Evolutionary conservation across 441 rosid species (phyloP), one percentile per base, ranked within the genome.

Genomic region (Gossypium trilobum): DNA sequence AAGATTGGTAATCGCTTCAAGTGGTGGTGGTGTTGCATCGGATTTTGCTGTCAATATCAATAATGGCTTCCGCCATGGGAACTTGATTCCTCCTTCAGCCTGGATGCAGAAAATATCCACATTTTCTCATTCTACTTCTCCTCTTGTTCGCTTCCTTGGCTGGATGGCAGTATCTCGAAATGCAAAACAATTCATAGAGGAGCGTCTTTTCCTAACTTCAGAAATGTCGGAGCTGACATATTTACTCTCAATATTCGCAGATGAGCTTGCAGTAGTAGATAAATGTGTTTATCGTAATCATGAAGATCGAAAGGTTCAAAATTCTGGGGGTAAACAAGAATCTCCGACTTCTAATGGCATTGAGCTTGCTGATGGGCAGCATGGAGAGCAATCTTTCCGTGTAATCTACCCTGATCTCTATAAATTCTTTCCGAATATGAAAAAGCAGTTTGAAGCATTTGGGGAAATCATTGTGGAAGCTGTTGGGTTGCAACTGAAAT

Each of bases 121-220:
- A 72, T 90, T 91, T 84, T 87, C 92, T 74, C 69, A 39, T 61
- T 87, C 81, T 86, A 75, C 83, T 78, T 87, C 84, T 19, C 88
- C 93, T 56, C 86, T 87, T 75, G 95, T 88, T 39, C 89, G 92
- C 33, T 91, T 87, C 82, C 87, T 91, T 72, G 97, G 97, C 73
- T 91, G 97, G 97, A 91, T 91, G 97, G 97, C 92, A 61, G 76
- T 91, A 78, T 88, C 95, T 74, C 87, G 90, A 62, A 80, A 77
- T 73, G 89, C 93, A 44, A 83, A 85, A 78, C 86, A 80, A 76
- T 89, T 82, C 82, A 65, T 78, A 44, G 82, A 76, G 77, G 89
- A 88, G 69, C 83, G 79, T 14, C 75, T 85, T 75, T 88, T 81
- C 81, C 92, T 91, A 68, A 85, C 87, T 78, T 80, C 92, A 16